phyloP scores from a whole-genome alignment of 163 green algal species.

The Scenedesmus sp. region DNA sequence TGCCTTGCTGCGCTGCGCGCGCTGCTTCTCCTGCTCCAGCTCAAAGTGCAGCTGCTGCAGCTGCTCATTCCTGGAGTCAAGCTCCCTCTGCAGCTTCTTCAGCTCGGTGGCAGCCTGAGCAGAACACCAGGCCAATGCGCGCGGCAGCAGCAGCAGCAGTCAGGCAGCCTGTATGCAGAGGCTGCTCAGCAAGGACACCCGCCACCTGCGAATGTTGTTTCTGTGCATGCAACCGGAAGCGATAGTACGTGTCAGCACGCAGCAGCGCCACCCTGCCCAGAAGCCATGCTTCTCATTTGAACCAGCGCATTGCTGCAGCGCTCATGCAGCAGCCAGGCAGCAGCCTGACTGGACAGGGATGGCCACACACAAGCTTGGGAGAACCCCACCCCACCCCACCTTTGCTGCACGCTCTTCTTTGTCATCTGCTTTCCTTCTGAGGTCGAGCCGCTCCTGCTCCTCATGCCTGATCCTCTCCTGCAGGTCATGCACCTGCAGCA shows the following conservation, averaged over 20 bases:
- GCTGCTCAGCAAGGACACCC: too few species aligned
- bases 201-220: too few species aligned
- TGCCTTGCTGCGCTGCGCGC: conserved; percentile 9
- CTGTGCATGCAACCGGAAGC: too few species aligned
- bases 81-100: conserved; percentile 22
- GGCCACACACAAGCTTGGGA: too few species aligned
- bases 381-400: background rate
- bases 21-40: conserved; percentile 45
- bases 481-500: conserved; percentile 16
- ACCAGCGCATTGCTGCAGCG: background rate
- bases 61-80: conserved; percentile 11
- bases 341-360: too few species aligned
- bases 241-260: too few species aligned
- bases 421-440: conserved; percentile 7
- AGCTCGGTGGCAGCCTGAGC: background rate
- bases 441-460: conserved; percentile 28
- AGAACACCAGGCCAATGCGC: background rate
- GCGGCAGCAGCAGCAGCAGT: background rate
- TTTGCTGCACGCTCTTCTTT: conserved; percentile 26
- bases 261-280: background rate
- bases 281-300: background rate
- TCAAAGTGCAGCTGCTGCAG: conserved; percentile 42
- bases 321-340: background rate
- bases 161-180: background rate
- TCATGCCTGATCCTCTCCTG: background rate